Base-by-base conservation (phyloP, 495 filamentous ascomycete genomes). In the Sordaria brevicollis region DNA sequence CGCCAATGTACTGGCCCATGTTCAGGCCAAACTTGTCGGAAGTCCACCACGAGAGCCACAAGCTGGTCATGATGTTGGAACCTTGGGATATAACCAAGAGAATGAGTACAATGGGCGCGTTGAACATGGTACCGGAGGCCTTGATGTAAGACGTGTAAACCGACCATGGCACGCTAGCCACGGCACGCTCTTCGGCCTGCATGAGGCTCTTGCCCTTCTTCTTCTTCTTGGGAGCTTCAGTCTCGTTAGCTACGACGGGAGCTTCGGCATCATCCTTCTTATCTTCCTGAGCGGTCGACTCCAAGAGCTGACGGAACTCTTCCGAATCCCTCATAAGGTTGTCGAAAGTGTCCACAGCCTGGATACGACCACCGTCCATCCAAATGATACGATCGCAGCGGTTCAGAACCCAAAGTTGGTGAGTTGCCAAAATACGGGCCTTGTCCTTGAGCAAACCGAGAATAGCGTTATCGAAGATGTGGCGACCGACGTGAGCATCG, bases 11-110 rank as follows among this genome's bases (percentile, higher is more conserved):
- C 39, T 84, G 77, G 1, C 90, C 91, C 21, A 81, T 88, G 0
- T 83, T 82, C 72, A 88, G 90, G 10, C 84, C 80, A 72, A 88
- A 92, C 72, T 91, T 91, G 76, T 92, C 78, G 7, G 87, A 88
- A 0, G 93, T 94, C 94, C 94, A 98, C 79, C 88, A 98, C 1
- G 93, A 92, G 11, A 98, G 87, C 94, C 94, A 99, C 67, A 99
- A 79, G 71, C 88, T 93, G 11, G 93, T 96, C 71, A 86, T 86
- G 68, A 99, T 93, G 75, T 95, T 97, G 67, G 89, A 87, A 19
- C 89, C 92, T 73, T 97, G 93, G 0, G 90, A 87, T 11, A 91
- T 69, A 2, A 90, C 77, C 7, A 97, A 84, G 7, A 95, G 77
- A 15, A 87, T 33, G 1, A 97, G 17, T 4, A 96, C 81, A 7